A percentile compares a stretch with the other conserved stretches of the same genome.
phyloP scores from a whole-genome alignment of 345 rosid species.

The Populus tremula region DNA sequence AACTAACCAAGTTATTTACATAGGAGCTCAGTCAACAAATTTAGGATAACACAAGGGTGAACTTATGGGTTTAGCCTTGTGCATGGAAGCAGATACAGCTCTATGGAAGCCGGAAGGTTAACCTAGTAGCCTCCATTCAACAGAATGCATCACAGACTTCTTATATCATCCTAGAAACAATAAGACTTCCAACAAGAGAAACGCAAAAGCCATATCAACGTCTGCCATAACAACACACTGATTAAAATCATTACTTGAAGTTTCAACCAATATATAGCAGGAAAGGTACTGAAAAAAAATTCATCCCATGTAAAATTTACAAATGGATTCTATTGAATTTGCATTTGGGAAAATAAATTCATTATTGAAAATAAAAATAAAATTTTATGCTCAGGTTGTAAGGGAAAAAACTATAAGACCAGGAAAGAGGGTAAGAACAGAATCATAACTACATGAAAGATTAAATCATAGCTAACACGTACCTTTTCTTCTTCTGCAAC shows the following conservation, averaged over 20 bases:
- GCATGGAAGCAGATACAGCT: background rate
- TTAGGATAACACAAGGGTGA: background rate
- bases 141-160: background rate
- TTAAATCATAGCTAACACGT: constrained; percentile 18
- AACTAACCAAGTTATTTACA: background rate
- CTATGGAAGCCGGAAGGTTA: background rate
- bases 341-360: background rate
- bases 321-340: background rate
- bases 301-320: background rate
- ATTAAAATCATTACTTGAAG: background rate
- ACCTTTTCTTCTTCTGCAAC: constrained; percentile 82
- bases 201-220: background rate
- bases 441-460: background rate
- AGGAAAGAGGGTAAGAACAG: background rate
- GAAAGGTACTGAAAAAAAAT: background rate
- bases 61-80: background rate
- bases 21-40: background rate
- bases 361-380: background rate
- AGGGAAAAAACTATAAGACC: background rate
- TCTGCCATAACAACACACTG: background rate
- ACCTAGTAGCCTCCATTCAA: background rate
- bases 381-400: background rate
- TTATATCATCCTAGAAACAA: background rate
- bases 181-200: background rate
- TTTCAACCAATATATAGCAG: background rate